A percentile compares a stretch with the other conserved stretches of the same genome.
These are phyloP conservation scores for Passalora sequoiae DNA, from an alignment of 2,329 filamentous ascomycete species.

Conservation along the genomic window DNA sequence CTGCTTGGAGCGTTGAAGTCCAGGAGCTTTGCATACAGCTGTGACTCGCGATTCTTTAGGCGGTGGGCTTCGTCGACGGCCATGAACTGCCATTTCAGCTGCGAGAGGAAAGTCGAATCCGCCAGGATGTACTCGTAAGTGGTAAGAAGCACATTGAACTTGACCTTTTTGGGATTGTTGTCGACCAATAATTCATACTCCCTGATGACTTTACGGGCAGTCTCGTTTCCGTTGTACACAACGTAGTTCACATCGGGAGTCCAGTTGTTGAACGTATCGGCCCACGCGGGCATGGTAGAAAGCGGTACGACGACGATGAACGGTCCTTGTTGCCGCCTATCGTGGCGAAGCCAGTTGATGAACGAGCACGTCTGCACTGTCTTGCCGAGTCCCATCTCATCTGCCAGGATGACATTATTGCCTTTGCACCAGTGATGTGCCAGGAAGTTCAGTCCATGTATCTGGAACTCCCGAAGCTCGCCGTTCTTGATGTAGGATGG, in stretches of 20 bases:
- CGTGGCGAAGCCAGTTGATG: conserved; percentile 92
- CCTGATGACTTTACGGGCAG: conserved; percentile 77
- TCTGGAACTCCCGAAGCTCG: conserved; percentile 84
- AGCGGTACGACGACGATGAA: conserved; percentile 96
- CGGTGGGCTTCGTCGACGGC: conserved; percentile 96
- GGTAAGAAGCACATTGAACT: conserved; percentile 96
- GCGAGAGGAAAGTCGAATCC: conserved; percentile 76
- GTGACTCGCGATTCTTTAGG: conserved; percentile 91
- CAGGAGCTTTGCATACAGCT: conserved; percentile 78
- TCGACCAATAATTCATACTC: conserved; percentile 86
- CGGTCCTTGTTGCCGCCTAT: conserved; percentile 82
- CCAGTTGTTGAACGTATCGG: conserved; percentile 95
- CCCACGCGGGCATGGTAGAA: conserved; percentile 96
- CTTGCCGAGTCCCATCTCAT: conserved; percentile 98
- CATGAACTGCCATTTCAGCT: conserved; percentile 96
- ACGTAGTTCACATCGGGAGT: conserved; percentile 95
- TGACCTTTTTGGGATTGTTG: conserved; percentile 79
- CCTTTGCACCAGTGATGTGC: conserved; percentile 91
- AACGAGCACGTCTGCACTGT: conserved; percentile 97
- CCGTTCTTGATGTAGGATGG: conserved; percentile 80
- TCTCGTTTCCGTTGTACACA: conserved; percentile 87
- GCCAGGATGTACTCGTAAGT: conserved; percentile 94
- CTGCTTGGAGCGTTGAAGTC: conserved; percentile 84
- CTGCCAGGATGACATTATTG: conserved; percentile 94
- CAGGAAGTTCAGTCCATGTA: conserved; percentile 90